phyloP scores from a whole-genome alignment of 1,284 basidiomycete species.

The Ceraceosorus bombacis region DNA sequence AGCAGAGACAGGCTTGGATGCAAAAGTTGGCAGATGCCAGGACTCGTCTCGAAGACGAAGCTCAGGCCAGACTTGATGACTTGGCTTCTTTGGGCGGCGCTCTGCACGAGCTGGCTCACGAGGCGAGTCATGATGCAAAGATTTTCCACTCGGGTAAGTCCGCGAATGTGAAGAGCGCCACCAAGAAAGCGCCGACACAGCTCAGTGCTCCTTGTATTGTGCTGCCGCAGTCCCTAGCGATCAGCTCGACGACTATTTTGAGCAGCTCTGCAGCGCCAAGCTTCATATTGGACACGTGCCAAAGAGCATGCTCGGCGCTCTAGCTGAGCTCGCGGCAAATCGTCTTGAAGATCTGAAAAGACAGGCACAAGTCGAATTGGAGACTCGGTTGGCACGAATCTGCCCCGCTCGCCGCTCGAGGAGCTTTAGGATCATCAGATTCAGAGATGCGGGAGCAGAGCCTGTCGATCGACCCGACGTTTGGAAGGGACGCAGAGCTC shows the following conservation, averaged over 20 bases:
- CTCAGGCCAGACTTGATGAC: no score
- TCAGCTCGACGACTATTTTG: not conserved
- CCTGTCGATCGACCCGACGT: not conserved
- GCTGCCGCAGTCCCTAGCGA: not conserved
- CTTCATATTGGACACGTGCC: not conserved
- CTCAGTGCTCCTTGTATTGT: no score
- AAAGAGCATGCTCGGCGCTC: not conserved
- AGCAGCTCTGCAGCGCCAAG: not conserved
- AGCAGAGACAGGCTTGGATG: slow-evolving; percentile 54
- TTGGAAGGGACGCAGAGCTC: not conserved
- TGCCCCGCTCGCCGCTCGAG: slow-evolving; percentile 73
- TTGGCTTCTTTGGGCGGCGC: no score
- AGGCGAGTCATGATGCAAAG: no score
- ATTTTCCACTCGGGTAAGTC: no score
- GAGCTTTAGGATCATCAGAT: slow-evolving; percentile 69
- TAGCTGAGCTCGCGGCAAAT: not conserved
- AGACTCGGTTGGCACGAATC: slow-evolving; percentile 51
- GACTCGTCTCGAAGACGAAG: slow-evolving; percentile 39
- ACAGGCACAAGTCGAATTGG: slow-evolving; percentile 14
- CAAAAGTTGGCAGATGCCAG: slow-evolving; percentile 59
- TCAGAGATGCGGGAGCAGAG: slow-evolving; percentile 58
- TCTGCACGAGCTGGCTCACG: no score
- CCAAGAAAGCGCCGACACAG: no score
- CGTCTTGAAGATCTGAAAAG: slow-evolving; percentile 3
- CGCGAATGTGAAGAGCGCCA: no score